Evolutionary conservation across 805 yeast genomes (phyloP).

Genomic region (Kregervanrija fluxuum): DNA sequence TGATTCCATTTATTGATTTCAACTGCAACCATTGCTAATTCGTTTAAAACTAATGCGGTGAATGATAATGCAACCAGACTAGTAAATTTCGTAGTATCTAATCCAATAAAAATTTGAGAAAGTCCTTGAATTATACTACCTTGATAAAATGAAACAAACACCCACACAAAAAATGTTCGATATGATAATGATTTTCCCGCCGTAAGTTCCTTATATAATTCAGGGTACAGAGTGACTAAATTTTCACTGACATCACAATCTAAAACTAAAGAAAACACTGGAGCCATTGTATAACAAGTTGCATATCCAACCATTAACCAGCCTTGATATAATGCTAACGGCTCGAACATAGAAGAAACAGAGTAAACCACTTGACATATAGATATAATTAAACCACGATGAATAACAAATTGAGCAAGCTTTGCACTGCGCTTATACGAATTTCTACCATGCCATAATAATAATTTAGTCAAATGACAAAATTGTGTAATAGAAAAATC

Average conservation of each 20-base stretch:
- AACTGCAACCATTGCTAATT: slow-evolving; percentile 86
- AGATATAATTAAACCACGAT: slow-evolving; percentile 88
- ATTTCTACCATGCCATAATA: slow-evolving; percentile 97
- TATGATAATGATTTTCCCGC: slow-evolving; percentile 82
- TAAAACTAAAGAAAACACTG: slow-evolving; percentile 86
- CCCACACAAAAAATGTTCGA: slow-evolving; percentile 88
- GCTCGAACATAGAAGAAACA: slow-evolving; percentile 80
- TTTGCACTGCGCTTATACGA: slow-evolving; percentile 95
- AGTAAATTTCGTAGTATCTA: slow-evolving; percentile 45
- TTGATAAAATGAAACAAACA: slow-evolving; percentile 80
- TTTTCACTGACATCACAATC: slow-evolving; percentile 90
- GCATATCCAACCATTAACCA: slow-evolving; percentile 99
- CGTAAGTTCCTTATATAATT: slow-evolving; percentile 85
- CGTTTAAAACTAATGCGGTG: slow-evolving; percentile 73
- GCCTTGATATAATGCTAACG: slow-evolving; percentile 90
- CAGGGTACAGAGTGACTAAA: slow-evolving; percentile 87
- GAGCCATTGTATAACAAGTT: slow-evolving; percentile 95
- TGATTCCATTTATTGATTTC: slow-evolving; percentile 90
- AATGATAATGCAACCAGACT: slow-evolving; percentile 84
- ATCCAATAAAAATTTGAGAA: slow-evolving; percentile 69
- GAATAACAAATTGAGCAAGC: slow-evolving; percentile 91
- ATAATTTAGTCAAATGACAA: slow-evolving; percentile 74
- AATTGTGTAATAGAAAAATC: slow-evolving; percentile 93
- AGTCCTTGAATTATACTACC: slow-evolving; percentile 80
- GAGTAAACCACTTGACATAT: slow-evolving; percentile 94